Evolutionary conservation across 2,329 filamentous ascomycete genomes (phyloP).

Genomic region (Zymoseptoria brevis): DNA sequence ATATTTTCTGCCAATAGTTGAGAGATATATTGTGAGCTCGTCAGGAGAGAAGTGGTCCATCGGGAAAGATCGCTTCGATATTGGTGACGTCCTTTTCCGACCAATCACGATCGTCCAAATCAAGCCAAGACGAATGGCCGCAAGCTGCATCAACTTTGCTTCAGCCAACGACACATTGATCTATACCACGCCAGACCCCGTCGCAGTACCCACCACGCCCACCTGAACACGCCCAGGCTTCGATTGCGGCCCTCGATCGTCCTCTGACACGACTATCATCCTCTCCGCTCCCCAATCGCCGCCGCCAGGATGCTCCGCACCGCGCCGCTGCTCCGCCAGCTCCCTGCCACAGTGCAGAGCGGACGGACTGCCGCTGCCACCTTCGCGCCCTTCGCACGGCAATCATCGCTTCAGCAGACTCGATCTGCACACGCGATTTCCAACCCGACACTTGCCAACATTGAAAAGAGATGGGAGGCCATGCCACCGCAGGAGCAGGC

Average conservation of each 20-base stretch:
- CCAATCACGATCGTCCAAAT: no score
- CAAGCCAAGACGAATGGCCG: not conserved
- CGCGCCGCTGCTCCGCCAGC: constrained; percentile 17
- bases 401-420: constrained; percentile 22
- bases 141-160: not conserved
- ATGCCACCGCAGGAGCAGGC: constrained; percentile 99
- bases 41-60: not conserved
- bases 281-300: constrained; percentile 8
- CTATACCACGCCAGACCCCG: not conserved
- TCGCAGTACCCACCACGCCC: not conserved
- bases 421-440: constrained; percentile 84
- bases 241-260: not conserved
- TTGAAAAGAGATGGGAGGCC: constrained; percentile 98
- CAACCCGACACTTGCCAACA: constrained; percentile 93
- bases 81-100: not conserved
- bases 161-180: not conserved
- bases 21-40: not conserved
- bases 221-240: not conserved
- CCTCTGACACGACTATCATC: not conserved
- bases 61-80: not conserved
- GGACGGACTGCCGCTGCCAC: constrained; percentile 13
- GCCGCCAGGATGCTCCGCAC: constrained; percentile 17
- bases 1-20: not conserved
- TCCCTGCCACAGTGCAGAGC: constrained; percentile 15
- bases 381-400: constrained; percentile 14